Evolutionary conservation across 192 early-diverging fungal species (phyloP).

Genomic region (Chytriomyces hyalinus): DNA sequence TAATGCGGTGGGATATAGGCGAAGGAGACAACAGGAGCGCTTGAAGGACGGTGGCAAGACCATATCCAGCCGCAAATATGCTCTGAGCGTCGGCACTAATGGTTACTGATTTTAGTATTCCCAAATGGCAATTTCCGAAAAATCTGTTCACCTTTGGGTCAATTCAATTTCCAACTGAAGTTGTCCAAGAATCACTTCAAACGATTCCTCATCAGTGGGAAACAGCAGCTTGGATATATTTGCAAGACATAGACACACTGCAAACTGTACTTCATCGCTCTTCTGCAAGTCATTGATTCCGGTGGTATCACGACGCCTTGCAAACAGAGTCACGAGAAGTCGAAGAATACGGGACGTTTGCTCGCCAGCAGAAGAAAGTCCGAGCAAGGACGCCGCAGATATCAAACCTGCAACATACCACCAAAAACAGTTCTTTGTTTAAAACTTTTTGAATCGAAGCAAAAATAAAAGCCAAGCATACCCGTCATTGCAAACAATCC

Average conservation of each 20-base stretch:
- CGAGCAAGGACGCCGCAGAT: conserved; percentile 4
- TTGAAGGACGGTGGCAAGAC: neutral
- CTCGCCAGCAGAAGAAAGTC: conserved; percentile 5
- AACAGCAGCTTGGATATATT: conserved; percentile 8
- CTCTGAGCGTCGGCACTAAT: conserved; percentile 5
- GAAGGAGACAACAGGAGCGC: neutral
- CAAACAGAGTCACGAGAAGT: neutral
- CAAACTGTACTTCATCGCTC: conserved; percentile 32
- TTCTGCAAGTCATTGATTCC: conserved; percentile 3
- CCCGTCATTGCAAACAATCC: neutral
- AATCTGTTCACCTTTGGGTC: neutral
- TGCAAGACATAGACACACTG: conserved; percentile 4
- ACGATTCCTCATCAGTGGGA: conserved; percentile 26
- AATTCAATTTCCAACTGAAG: neutral
- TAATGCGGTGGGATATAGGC: neutral
- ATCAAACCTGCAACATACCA: conserved; percentile 10
- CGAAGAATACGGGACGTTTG: conserved; percentile 1
- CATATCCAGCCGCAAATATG: conserved; percentile 19
- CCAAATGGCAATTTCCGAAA: neutral
- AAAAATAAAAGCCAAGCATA: neutral
- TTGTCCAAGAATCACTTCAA: neutral
- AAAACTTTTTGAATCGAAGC: neutral
- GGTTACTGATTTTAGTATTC: neutral
- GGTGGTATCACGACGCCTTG: neutral
- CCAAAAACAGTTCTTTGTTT: neutral